phyloP scores from a whole-genome alignment of 2,329 filamentous ascomycete genomes.

The Fusarium sp. region DNA sequence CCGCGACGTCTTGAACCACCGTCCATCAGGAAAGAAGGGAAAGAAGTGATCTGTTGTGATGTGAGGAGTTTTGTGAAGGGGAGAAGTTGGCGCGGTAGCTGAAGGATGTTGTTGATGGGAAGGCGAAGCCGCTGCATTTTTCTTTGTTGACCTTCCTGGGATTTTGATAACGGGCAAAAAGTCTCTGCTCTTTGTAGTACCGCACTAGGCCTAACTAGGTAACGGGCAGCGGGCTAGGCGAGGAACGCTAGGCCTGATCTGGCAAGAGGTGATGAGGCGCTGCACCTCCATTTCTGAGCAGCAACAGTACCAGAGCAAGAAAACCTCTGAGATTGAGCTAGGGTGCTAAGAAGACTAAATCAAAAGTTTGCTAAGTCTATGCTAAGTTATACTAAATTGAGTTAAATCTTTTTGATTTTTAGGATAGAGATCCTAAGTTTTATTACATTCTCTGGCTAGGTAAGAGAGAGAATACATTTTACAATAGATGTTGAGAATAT shows the following conservation, averaged over 20 bases:
- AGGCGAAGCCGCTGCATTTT: slow-evolving; percentile 20
- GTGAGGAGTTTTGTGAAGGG: not conserved
- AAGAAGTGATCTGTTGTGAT: not conserved
- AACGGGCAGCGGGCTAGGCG: not conserved
- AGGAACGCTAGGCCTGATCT: not conserved
- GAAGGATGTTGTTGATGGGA: not conserved
- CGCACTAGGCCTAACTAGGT: not conserved
- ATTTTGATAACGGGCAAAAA: slow-evolving; percentile 24
- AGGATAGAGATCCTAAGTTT: not conserved
- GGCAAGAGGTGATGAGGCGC: not conserved
- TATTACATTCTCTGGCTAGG: no score
- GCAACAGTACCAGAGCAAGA: not conserved
- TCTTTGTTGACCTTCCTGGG: not conserved
- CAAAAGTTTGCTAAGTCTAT: not conserved
- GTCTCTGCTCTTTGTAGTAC: slow-evolving; percentile 18
- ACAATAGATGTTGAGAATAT: fast-evolving
- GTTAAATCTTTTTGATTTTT: fast-evolving
- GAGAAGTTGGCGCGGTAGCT: not conserved
- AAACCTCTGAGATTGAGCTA: not conserved
- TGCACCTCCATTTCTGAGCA: not conserved
- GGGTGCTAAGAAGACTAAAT: not conserved
- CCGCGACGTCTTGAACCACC: slow-evolving; percentile 15
- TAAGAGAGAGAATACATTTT: not conserved
- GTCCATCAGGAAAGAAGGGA: slow-evolving; percentile 7
- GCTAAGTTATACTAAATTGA: fast-evolving